These are phyloP conservation scores for Aspergillus novoparasiticus DNA, from an alignment of 2,329 filamentous ascomycete species.

Conservation along the genomic window DNA sequence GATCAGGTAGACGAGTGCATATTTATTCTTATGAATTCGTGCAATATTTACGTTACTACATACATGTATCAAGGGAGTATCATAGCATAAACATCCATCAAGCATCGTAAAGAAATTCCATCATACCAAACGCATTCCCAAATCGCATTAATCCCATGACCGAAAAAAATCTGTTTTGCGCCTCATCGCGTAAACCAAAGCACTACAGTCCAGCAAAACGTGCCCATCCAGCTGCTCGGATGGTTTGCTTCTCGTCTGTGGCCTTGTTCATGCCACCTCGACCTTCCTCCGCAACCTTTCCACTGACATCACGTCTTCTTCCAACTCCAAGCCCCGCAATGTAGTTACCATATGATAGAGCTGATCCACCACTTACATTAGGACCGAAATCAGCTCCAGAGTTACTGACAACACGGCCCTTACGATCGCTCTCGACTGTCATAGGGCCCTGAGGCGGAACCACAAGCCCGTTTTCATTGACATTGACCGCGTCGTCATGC, in stretches of 20 bases:
- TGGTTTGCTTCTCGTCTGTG: conserved; percentile 18
- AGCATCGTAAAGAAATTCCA: conserved; percentile 4
- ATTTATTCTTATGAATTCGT: neutral
- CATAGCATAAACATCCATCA: conserved; percentile 4
- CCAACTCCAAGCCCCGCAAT: conserved; percentile 48
- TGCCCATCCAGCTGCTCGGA: conserved; percentile 49
- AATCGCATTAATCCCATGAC: neutral
- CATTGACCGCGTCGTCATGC: conserved; percentile 30
- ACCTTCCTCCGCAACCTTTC: conserved; percentile 51
- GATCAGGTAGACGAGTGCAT: neutral
- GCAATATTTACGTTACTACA: conserved; percentile 1
- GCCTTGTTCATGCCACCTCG: conserved; percentile 32
- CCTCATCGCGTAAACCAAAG: neutral
- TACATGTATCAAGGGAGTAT: conserved; percentile 2
- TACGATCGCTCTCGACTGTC: conserved; percentile 38
- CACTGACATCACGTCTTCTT: conserved; percentile 50
- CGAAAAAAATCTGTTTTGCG: neutral
- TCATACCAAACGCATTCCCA: neutral
- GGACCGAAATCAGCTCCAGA: conserved; percentile 42
- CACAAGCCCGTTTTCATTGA: conserved; percentile 21
- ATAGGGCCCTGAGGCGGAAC: conserved; percentile 16
- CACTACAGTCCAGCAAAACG: conserved; percentile 47
- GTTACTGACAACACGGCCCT: conserved; percentile 48
- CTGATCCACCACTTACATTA: conserved; percentile 30
- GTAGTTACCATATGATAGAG: conserved; percentile 45